Conservation (phyloP, 257 asterid species). For the Ilex asprella region DNA sequence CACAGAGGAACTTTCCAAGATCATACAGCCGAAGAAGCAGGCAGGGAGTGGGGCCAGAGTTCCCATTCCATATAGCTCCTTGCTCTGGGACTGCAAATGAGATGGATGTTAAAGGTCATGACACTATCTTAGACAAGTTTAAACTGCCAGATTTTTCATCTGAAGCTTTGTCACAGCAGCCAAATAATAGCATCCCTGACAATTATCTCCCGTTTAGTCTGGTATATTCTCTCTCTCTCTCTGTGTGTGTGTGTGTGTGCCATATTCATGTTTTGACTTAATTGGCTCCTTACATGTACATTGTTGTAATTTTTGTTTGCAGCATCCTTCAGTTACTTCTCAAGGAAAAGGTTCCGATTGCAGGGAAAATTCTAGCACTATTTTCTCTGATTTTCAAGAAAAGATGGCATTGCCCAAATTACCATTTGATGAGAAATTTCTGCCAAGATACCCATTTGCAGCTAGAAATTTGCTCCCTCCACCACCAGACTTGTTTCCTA, state of each 20-base stretch:
- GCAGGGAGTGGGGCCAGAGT: conserved; percentile 22
- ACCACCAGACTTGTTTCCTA: conserved; percentile 54
- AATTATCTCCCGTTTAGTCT: conserved; percentile 38
- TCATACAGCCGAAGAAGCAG: conserved; percentile 17
- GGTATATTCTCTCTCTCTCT: conserved; percentile 36
- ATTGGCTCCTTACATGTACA: no score
- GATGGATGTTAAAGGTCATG: conserved; percentile 14
- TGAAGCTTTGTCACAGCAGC: conserved; percentile 28
- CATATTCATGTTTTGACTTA: neutral
- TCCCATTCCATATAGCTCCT: conserved; percentile 21
- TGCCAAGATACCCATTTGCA: conserved; percentile 58
- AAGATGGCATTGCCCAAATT: conserved; percentile 60
- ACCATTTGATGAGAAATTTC: conserved; percentile 61
- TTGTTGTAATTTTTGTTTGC: conserved; percentile 25
- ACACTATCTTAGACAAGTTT: conserved; percentile 7
- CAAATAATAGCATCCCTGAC: conserved; percentile 28
- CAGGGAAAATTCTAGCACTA: conserved; percentile 32
- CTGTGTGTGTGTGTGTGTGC: conserved; percentile 5
- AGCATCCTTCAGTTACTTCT: conserved; percentile 36
- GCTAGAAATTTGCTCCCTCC: conserved; percentile 36
- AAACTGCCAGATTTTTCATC: conserved; percentile 19
- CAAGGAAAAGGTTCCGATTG: conserved; percentile 65
- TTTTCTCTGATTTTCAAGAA: conserved; percentile 61
- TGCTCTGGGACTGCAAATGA: conserved; percentile 19
- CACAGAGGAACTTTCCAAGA: conserved; percentile 21